Conservation (phyloP, 441 rosid genomes). For the Mallotus japonicus region DNA sequence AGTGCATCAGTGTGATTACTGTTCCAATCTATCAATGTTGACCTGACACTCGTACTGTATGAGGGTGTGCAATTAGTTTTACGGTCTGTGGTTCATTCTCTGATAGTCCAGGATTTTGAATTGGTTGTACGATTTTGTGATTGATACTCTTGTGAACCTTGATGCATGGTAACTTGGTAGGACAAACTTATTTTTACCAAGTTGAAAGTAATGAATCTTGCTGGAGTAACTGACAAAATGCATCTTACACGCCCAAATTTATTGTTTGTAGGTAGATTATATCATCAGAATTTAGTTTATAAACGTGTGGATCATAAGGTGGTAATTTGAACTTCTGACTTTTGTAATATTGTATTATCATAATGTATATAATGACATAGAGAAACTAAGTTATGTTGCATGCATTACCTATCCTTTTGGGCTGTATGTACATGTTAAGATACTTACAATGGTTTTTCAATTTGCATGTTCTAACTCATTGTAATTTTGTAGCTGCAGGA, state of each 20-base stretch:
- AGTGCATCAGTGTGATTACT: too few relatives aligned
- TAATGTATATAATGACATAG: too few relatives aligned
- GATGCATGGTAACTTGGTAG: background rate
- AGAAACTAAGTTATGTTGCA: background rate
- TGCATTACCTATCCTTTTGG: background rate
- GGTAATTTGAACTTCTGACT: background rate
- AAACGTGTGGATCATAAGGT: background rate
- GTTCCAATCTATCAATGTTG: background rate
- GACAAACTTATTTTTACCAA: background rate
- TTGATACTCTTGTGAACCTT: background rate
- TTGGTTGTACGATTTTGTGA: background rate
- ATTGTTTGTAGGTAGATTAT: background rate
- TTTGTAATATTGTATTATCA: background rate
- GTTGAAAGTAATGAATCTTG: background rate
- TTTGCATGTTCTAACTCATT: background rate
- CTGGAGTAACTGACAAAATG: background rate
- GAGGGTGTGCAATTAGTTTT: background rate
- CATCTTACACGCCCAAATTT: background rate
- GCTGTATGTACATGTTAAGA: background rate
- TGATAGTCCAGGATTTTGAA: background rate
- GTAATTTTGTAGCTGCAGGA: constrained; percentile 11
- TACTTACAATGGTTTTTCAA: background rate
- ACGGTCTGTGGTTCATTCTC: background rate
- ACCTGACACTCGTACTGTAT: background rate
- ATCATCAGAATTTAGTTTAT: background rate